Evolutionary conservation across 2,329 filamentous ascomycete genomes (phyloP), one percentile per base, ranked within the genome.

Genomic region (Leptographium lundbergii): DNA sequence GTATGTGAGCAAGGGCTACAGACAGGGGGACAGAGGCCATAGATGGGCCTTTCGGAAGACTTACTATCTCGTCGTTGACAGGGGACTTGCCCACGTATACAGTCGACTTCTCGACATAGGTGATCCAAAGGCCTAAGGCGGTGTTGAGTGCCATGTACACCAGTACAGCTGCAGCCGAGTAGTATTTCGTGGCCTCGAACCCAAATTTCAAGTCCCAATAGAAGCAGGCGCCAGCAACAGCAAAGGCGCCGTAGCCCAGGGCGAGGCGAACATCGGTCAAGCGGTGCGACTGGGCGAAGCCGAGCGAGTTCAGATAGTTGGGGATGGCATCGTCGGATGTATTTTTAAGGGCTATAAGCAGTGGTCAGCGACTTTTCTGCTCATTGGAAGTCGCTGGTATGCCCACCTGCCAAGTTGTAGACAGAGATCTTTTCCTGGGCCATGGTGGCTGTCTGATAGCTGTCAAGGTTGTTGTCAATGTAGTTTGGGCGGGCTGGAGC

Each of bases 241-340:
- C 71, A 67, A 97, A 91, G 61, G 91, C 88, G 24, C 78, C 73
- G 74, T 95, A 97, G 63, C 94, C 94, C 10, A 99, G 78, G 0
- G 77, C 80, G 53, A 99, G 84, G 58, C 90, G 89, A 54, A 95
- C 81, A 68, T 97, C 91, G 67, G 85, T 84, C 54, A 94, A 84
- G 60, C 74, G 80, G 75, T 97, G 87, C 63, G 88, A 85, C 73
- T 95, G 91, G 63, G 76, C 81, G 78, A 96, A 96, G 65, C 80
- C 85, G 70, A 97, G 84, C 36, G 85, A 88, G 73, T 89, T 92
- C 63, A 99, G 85, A 77, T 97, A 97, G 74, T 94, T 91, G 61
- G 88, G 85, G 61, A 99, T 86, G 60, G 91, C 90, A 74, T 99
- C 94, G 75, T 99, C 94, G 65, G 89, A 90, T 47, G 91, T 95